Percentiles rank a stretch among this genome's conserved stretches.
phyloP scores from a whole-genome alignment of 2,329 filamentous ascomycete genomes.

The Diplodia scrobiculata region DNA sequence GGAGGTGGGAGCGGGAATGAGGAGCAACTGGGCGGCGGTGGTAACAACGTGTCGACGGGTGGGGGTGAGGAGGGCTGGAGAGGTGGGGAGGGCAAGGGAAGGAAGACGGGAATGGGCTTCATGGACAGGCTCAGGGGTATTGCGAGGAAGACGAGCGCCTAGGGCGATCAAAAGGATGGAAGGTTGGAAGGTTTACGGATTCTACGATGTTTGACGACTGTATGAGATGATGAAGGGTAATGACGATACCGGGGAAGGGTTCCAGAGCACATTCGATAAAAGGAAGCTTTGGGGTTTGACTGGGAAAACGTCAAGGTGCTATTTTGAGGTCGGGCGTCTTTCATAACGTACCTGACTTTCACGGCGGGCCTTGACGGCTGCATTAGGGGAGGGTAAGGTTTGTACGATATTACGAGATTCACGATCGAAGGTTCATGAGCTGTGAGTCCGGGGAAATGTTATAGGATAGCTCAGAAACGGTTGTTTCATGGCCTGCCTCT shows the following conservation, averaged over 20 bases:
- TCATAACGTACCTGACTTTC: background rate
- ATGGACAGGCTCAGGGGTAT: conserved; percentile 42
- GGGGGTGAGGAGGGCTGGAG: conserved; percentile 6
- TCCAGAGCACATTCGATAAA: background rate
- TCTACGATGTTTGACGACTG: background rate
- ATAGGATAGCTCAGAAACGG: background rate
- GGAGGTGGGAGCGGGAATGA: background rate
- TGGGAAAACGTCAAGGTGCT: background rate
- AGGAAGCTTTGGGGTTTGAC: background rate
- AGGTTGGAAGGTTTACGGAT: background rate
- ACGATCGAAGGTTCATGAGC: background rate
- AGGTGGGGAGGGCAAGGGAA: conserved; percentile 33
- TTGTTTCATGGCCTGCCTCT: background rate
- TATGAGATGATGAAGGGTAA: background rate
- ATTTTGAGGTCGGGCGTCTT: background rate
- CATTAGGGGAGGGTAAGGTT: background rate
- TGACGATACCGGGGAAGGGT: background rate
- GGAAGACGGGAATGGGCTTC: conserved; percentile 31
- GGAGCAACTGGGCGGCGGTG: background rate
- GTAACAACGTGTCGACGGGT: background rate
- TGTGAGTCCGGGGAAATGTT: background rate
- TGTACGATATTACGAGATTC: background rate
- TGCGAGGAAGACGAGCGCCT: conserved; percentile 29
- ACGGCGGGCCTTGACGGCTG: background rate
- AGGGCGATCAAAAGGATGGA: background rate